These are phyloP conservation scores for Canavalia gladiata DNA, from an alignment of 306 rosid genomes.

Conservation along the genomic window DNA sequence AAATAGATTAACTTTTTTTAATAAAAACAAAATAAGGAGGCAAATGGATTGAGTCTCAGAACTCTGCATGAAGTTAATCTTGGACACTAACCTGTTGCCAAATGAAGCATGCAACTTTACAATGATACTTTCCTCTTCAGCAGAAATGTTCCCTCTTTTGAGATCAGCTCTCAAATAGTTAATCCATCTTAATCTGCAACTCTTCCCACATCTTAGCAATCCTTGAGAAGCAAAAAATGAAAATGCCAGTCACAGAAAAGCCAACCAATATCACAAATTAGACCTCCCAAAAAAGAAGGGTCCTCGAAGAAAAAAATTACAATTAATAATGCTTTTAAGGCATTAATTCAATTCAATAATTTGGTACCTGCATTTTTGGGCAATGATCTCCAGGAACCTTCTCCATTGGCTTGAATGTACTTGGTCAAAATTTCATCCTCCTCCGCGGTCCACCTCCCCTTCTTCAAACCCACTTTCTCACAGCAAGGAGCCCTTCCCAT, in stretches of 20 bases:
- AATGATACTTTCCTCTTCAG: slow-evolving; percentile 68
- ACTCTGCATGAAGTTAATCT: background rate
- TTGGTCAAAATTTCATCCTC: slow-evolving; percentile 72
- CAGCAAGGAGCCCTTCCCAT: slow-evolving; percentile 97
- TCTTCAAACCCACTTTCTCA: slow-evolving; percentile 84
- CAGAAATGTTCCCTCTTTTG: slow-evolving; percentile 76
- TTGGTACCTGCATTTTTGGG: slow-evolving; percentile 84
- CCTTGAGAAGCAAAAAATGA: slow-evolving; percentile 55
- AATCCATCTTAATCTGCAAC: slow-evolving; percentile 88
- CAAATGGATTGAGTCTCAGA: background rate
- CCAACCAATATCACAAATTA: background rate
- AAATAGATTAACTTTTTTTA: too few species aligned
- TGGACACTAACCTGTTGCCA: slow-evolving; percentile 70
- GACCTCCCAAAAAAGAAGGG: too few species aligned
- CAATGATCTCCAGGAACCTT: slow-evolving; percentile 91
- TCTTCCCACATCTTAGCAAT: slow-evolving; percentile 81
- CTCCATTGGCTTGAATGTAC: slow-evolving; percentile 75
- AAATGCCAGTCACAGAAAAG: background rate
- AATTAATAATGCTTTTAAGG: too few species aligned
- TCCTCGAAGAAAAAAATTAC: too few species aligned
- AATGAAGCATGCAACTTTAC: slow-evolving; percentile 68
- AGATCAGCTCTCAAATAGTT: slow-evolving; percentile 79
- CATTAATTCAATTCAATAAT: too few species aligned
- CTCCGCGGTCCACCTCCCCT: slow-evolving; percentile 83
- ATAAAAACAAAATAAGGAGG: background rate